Base-by-base conservation (phyloP, 768 basidiomycete genomes). In the Tulasnella sp. region DNA sequence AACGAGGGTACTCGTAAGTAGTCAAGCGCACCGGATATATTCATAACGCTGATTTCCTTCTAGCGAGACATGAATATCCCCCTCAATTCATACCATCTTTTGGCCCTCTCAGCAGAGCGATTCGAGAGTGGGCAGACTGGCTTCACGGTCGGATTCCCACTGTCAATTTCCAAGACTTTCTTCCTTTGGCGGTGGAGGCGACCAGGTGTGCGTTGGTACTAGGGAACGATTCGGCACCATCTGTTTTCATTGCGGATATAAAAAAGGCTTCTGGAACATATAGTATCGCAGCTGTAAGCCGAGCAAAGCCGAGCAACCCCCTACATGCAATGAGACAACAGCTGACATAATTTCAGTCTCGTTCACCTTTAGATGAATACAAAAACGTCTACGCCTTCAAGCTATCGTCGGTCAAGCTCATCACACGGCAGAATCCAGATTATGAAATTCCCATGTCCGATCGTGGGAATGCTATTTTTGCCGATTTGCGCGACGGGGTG, bases 211-310 rank as follows among this genome's bases (percentile, higher is more conserved):
- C 83, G 15, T 77, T 98, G 41, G 76, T 84, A 16, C 73, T 81
- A 16, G 93, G 93, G 9, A 96, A 92, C 66, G 67, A 75, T 19
- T 86, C 92, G 0, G 95, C 89, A 0, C 82, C 84, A 0, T 81
- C 71, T 59, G 67, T 95, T 4, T 72, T 93, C 34, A 79, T 95
- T 22, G 76, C 78, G 0, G 86, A 90, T 60, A 95, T 92, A 58
- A 70, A 75, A 49, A 69, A 70, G n/a, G 80, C 78, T 1, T 70
- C 78, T 37, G 93, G 91, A 22, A 84, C 80, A 1, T 86, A 84
- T 58, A 80, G 88, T 12, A 76, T 85, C 35, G 76, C 83, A 12
- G 74, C 77, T 55, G 90, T 89, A 58, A 39, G 78, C 68, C n/a
- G n/a, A n/a, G n/a, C n/a, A n/a, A n/a, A n/a, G n/a, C n/a, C n/a